These are phyloP conservation scores for Manihot esculenta DNA, from an alignment of 441 rosid genomes.

Conservation along the genomic window DNA sequence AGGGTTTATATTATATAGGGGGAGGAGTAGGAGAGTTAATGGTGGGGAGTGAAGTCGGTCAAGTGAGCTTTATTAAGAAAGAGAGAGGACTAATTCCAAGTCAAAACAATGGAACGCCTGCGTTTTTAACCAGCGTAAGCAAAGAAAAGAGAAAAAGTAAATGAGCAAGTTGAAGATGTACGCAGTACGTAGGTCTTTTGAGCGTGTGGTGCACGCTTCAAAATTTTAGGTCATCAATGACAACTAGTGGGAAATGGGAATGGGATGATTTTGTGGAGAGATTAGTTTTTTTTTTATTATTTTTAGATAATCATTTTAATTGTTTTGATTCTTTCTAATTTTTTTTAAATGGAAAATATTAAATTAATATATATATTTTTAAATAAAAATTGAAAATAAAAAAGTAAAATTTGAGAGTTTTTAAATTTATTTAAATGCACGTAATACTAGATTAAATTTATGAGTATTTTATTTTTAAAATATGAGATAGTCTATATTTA, in stretches of 20 bases:
- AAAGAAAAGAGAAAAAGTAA: neutral
- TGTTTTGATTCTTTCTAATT: no score
- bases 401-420: no score
- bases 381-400: no score
- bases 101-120: conserved; percentile 40
- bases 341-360: no score
- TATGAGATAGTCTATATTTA: no score
- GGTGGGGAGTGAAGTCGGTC: conserved; percentile 47
- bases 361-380: no score
- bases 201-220: conserved; percentile 27
- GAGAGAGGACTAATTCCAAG: conserved; percentile 30
- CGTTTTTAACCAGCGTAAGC: neutral
- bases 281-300: neutral
- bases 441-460: no score
- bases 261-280: neutral
- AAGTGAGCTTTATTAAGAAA: conserved; percentile 20
- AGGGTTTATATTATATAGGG: neutral
- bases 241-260: neutral
- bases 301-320: no score
- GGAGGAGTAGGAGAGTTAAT: conserved; percentile 21
- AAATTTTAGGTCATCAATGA: conserved; percentile 16
- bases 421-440: no score
- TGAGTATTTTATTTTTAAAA: no score
- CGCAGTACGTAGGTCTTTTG: conserved; percentile 6
- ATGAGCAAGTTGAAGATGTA: neutral